phyloP scores from a whole-genome alignment of 352 stramenopile species.

The Phytophthora constricta region DNA sequence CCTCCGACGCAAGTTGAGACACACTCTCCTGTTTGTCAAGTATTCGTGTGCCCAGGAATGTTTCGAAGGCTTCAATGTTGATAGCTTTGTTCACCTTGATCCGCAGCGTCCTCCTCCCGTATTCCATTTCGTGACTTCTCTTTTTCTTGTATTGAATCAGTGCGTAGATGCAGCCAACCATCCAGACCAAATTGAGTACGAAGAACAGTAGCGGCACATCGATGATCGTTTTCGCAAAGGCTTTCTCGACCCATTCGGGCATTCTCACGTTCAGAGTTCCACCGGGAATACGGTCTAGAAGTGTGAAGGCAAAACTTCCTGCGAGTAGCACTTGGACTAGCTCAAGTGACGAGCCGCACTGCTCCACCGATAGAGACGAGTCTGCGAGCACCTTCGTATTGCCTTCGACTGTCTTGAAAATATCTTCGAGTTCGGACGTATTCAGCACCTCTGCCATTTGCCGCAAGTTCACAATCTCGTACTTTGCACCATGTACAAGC shows the following conservation, averaged over 20 bases:
- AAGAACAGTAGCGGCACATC: conserved; percentile 83
- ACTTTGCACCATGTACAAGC: conserved; percentile 88
- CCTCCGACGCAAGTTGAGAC: conserved; percentile 53
- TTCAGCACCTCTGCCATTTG: conserved; percentile 91
- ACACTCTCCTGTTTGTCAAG: conserved; percentile 65
- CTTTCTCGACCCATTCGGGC: conserved; percentile 70
- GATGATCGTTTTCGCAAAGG: conserved; percentile 54
- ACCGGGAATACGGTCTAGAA: conserved; percentile 93
- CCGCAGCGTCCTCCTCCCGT: conserved; percentile 87
- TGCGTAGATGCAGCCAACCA: conserved; percentile 64
- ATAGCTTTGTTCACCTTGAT: conserved; percentile 74
- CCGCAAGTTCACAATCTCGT: conserved; percentile 91
- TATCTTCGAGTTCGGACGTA: conserved; percentile 89
- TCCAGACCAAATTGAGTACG: conserved; percentile 90
- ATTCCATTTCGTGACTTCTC: conserved; percentile 60
- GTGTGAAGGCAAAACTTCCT: conserved; percentile 91
- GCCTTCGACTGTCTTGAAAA: conserved; percentile 89
- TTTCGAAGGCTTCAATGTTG: conserved; percentile 50
- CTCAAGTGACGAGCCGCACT: conserved; percentile 79
- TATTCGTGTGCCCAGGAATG: conserved; percentile 42
- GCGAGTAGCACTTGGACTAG: conserved; percentile 91
- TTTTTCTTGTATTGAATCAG: conserved; percentile 71
- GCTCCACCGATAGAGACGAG: conserved; percentile 70
- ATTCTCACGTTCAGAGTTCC: conserved; percentile 90
- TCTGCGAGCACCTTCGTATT: conserved; percentile 90